phyloP scores from a whole-genome alignment of 2,329 filamentous ascomycete species.

The Drechmeria coniospora region DNA sequence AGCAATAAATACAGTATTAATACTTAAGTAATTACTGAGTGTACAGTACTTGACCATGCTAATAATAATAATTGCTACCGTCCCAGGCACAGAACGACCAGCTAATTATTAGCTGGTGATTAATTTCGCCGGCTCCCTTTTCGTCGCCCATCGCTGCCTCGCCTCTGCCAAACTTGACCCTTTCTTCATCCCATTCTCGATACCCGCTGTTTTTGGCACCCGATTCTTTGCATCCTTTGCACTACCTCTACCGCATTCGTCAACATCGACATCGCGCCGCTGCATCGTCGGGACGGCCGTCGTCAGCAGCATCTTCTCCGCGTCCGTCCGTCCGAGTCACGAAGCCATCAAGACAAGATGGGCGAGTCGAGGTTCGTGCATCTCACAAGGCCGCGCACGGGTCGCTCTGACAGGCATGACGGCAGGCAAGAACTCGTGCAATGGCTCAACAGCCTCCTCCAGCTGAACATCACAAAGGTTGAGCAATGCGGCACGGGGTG shows the following conservation, averaged over 20 bases:
- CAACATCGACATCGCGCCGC: no score
- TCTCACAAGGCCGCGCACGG: not conserved
- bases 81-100: not conserved
- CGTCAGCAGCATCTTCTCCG: constrained; percentile 2
- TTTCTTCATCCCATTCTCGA: constrained; percentile 1
- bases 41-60: no score
- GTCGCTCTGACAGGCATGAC: not conserved
- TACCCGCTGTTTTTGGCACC: constrained; percentile 1
- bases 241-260: no score
- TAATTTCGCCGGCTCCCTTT: constrained; percentile 6
- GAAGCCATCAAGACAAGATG: constrained; percentile 28
- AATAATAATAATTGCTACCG: no score
- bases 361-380: constrained; percentile 30
- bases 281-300: no score
- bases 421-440: constrained; percentile 83
- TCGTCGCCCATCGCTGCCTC: constrained; percentile 6
- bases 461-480: constrained; percentile 96
- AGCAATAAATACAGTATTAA: no score
- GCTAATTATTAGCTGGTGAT: not conserved
- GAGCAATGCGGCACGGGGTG: constrained; percentile 98
- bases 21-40: no score
- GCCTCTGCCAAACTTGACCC: no score
- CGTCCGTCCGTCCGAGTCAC: not conserved
- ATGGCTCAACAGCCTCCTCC: constrained; percentile 95
- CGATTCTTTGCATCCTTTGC: no score